Percentiles rank a stretch among this genome's conserved stretches.
These are phyloP conservation scores for Yamadazyma conglobata DNA, from an alignment of 1,139 yeast species.

Conservation along the genomic window DNA sequence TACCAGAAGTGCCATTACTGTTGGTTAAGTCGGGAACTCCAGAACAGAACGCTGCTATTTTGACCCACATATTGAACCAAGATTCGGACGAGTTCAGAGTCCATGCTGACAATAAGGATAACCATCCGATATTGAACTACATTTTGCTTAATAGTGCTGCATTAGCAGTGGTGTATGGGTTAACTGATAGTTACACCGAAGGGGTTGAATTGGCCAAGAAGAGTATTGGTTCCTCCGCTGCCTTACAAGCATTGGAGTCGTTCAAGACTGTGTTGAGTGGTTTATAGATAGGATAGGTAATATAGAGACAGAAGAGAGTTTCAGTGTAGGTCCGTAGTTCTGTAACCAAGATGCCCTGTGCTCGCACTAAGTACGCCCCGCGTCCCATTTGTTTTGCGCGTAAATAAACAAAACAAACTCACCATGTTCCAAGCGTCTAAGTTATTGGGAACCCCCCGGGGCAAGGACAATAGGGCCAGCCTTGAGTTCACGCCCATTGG, in stretches of 20 bases:
- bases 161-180: constrained; percentile 73
- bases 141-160: constrained; percentile 86
- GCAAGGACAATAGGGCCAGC: constrained; percentile 9
- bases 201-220: constrained; percentile 75
- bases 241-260: constrained; percentile 52
- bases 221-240: constrained; percentile 65
- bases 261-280: constrained; percentile 37
- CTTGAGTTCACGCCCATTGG: constrained; percentile 48
- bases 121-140: constrained; percentile 76
- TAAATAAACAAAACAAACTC: constrained; percentile 3
- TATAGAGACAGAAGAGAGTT: too few species aligned
- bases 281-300: constrained; percentile 1
- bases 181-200: constrained; percentile 61
- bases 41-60: constrained; percentile 66
- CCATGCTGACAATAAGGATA: constrained; percentile 22
- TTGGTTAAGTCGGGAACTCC: constrained; percentile 86
- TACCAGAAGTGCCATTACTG: constrained; percentile 66
- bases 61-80: constrained; percentile 56
- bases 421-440: constrained; percentile 5
- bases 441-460: constrained; percentile 29
- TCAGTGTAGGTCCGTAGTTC: too few species aligned
- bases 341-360: too few species aligned
- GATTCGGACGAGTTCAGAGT: constrained; percentile 42
- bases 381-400: background rate
- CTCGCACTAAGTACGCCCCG: too few species aligned